These are phyloP conservation scores for Scheffersomyces ergatensis DNA, from an alignment of 805 yeast species.

Conservation along the genomic window DNA sequence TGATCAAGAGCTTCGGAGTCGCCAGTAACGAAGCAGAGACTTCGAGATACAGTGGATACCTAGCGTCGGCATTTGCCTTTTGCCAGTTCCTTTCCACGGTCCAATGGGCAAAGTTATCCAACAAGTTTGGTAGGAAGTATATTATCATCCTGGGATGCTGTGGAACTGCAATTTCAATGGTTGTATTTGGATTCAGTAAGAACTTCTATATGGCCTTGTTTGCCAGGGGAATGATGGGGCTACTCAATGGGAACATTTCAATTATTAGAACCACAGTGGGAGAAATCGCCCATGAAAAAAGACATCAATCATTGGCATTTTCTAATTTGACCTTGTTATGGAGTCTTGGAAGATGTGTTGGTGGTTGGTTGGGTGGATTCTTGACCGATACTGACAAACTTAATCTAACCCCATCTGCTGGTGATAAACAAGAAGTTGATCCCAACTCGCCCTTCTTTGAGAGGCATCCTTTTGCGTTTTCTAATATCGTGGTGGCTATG, in stretches of 20 bases:
- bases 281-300: constrained; percentile 51
- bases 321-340: constrained; percentile 57
- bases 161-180: constrained; percentile 47
- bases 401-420: not conserved
- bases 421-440: not conserved
- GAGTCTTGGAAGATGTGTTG: constrained; percentile 58
- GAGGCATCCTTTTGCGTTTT: constrained; percentile 19
- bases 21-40: constrained; percentile 48
- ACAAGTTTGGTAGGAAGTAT: constrained; percentile 53
- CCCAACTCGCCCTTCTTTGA: constrained; percentile 5
- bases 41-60: constrained; percentile 57
- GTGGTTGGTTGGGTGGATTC: constrained; percentile 50
- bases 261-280: constrained; percentile 60
- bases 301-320: constrained; percentile 62
- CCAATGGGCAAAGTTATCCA: constrained; percentile 58
- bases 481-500: constrained; percentile 19
- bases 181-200: constrained; percentile 52
- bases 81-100: constrained; percentile 55
- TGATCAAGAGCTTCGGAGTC: constrained; percentile 55
- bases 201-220: constrained; percentile 50
- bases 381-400: constrained; percentile 1
- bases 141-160: constrained; percentile 49
- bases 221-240: constrained; percentile 53
- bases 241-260: constrained; percentile 60
- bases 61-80: constrained; percentile 59